Evolutionary conservation across 176 grass and related monocot genomes (phyloP).

Genomic region (Oryza brachyantha): DNA sequence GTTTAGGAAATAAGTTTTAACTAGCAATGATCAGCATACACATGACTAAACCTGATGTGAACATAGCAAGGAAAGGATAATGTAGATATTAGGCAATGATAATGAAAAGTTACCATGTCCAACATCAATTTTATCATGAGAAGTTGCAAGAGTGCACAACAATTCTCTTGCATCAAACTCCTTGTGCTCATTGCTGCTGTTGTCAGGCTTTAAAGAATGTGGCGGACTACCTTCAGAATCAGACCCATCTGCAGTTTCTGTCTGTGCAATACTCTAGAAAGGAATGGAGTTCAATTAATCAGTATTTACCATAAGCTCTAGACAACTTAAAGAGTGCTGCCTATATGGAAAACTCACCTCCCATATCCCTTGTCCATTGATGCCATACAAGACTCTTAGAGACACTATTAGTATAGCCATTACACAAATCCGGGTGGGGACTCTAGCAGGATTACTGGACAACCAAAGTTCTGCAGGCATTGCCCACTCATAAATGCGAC

Average conservation of each 20-base stretch:
- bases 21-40: slow-evolving; percentile 2
- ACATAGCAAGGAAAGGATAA: neutral
- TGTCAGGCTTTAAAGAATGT: neutral
- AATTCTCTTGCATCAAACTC: slow-evolving; percentile 55
- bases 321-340: neutral
- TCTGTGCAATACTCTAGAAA: slow-evolving; percentile 42
- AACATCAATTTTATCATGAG: slow-evolving; percentile 55
- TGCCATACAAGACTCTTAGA: slow-evolving; percentile 63
- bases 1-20: neutral
- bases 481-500: slow-evolving; percentile 72
- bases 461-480: slow-evolving; percentile 78
- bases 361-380: slow-evolving; percentile 82
- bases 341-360: slow-evolving; percentile 55
- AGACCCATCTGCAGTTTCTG: slow-evolving; percentile 13
- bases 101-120: slow-evolving; percentile 75
- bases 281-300: slow-evolving; percentile 17
- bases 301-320: slow-evolving; percentile 9
- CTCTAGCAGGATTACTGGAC: slow-evolving; percentile 51
- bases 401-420: slow-evolving; percentile 80
- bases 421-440: slow-evolving; percentile 74
- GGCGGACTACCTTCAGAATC: slow-evolving; percentile 5
- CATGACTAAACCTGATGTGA: slow-evolving; percentile 10
- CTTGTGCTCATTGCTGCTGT: slow-evolving; percentile 2
- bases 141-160: slow-evolving; percentile 54
- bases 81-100: neutral